phyloP scores from a whole-genome alignment of 2,329 filamentous ascomycete genomes.

The Xylariaceae sp. region DNA sequence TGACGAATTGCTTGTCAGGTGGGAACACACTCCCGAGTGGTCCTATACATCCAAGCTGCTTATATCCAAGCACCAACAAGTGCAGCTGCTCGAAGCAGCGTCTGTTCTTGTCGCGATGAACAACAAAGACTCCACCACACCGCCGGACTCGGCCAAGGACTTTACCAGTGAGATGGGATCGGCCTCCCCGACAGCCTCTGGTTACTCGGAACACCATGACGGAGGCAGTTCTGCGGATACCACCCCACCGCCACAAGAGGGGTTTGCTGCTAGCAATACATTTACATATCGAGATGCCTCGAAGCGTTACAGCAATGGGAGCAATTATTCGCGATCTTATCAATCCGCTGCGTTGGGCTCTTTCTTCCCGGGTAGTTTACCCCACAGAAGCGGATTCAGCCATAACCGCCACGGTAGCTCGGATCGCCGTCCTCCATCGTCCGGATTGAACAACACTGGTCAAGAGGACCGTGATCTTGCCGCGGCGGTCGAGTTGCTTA shows the following conservation, averaged over 20 bases:
- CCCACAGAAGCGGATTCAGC: conserved; percentile 55
- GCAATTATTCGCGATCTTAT: conserved; percentile 77
- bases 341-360: conserved; percentile 70
- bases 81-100: conserved; percentile 94
- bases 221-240: conserved; percentile 87
- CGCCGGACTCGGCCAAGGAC: conserved; percentile 70
- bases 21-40: conserved; percentile 99
- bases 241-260: conserved; percentile 85
- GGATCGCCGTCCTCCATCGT: conserved; percentile 79
- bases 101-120: conserved; percentile 97
- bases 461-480: conserved; percentile 88
- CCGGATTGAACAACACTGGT: conserved; percentile 75
- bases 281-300: conserved; percentile 53
- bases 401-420: conserved; percentile 78
- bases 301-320: conserved; percentile 66
- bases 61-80: conserved; percentile 99
- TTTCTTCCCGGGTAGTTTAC: conserved; percentile 59
- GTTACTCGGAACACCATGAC: conserved; percentile 79
- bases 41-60: conserved; percentile 95
- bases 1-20: conserved; percentile 68
- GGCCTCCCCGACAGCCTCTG: conserved; percentile 80
- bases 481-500: conserved; percentile 87
- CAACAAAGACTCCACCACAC: conserved; percentile 58
- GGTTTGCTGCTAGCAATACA: conserved; percentile 60
- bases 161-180: conserved; percentile 83